A percentile compares a stretch with the other conserved stretches of the same genome.
Conservation (phyloP, 345 rosid genomes). For the Orychophragmus violaceus region DNA sequence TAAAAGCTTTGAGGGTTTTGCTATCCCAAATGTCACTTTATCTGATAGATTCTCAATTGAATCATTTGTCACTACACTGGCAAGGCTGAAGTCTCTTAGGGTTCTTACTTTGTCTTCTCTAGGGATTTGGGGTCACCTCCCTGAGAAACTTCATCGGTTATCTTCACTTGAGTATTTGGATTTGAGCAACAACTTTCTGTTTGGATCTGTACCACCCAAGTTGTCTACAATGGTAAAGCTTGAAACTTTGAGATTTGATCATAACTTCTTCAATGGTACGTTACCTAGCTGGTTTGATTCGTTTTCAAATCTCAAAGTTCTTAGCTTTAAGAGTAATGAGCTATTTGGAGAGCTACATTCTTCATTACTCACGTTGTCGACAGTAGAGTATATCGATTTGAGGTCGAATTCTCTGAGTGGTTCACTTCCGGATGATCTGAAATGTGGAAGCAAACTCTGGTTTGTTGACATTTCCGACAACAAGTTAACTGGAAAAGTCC, state of each 20-base stretch:
- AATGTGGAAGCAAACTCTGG: slow-evolving; percentile 47
- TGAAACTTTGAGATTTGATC: slow-evolving; percentile 44
- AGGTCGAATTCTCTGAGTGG: slow-evolving; percentile 52
- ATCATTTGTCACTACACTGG: slow-evolving; percentile 56
- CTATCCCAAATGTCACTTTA: slow-evolving; percentile 41
- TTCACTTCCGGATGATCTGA: slow-evolving; percentile 40
- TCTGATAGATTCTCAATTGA: slow-evolving; percentile 60
- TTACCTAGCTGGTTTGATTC: slow-evolving; percentile 52
- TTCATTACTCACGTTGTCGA: slow-evolving; percentile 46
- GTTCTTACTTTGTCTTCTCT: slow-evolving; percentile 54
- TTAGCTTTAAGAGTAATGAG: slow-evolving; percentile 47
- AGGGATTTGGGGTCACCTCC: slow-evolving; percentile 78
- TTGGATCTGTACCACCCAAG: slow-evolving; percentile 61
- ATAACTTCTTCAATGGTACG: slow-evolving; percentile 60
- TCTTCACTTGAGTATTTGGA: slow-evolving; percentile 60
- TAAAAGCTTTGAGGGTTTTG: slow-evolving; percentile 39
- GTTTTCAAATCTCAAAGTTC: slow-evolving; percentile 40
- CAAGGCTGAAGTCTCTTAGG: slow-evolving; percentile 50
- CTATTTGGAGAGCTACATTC: slow-evolving; percentile 46
- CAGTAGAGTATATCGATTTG: slow-evolving; percentile 50
- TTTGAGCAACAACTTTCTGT: slow-evolving; percentile 59
- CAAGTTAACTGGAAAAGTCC: slow-evolving; percentile 50
- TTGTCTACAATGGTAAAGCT: slow-evolving; percentile 57
- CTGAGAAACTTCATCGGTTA: slow-evolving; percentile 62
- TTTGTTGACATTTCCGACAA: slow-evolving; percentile 58